A percentile compares a stretch with the other conserved stretches of the same genome.
Evolutionary conservation across 1,284 basidiomycete genomes (phyloP).

Genomic region (Testicularia cyperi): DNA sequence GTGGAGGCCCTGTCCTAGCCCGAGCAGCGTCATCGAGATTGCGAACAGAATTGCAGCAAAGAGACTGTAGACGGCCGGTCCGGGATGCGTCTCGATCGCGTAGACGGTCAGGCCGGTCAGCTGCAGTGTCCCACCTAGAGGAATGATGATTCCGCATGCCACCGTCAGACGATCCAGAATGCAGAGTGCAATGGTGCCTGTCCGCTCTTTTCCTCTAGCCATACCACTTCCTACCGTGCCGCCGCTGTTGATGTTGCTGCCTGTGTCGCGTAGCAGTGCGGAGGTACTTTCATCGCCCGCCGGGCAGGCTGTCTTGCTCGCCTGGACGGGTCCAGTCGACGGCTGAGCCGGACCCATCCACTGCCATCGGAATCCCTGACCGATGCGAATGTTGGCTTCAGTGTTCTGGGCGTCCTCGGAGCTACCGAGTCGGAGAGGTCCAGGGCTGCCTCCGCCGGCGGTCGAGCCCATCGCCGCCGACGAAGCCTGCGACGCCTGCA

Average conservation of each 20-base stretch:
- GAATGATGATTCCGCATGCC: not conserved
- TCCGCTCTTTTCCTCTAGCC: no score
- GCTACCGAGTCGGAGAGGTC: no score
- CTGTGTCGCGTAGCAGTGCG: not conserved
- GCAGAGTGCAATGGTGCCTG: not conserved
- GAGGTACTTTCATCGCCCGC: not conserved
- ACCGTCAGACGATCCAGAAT: not conserved
- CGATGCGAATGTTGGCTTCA: not conserved
- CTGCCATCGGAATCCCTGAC: not conserved
- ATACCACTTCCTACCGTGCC: no score
- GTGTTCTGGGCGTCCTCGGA: not conserved
- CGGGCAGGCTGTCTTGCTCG: not conserved
- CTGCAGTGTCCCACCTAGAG: not conserved
- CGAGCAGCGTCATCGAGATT: not conserved
- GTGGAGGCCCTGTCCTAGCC: not conserved
- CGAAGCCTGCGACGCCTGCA: not conserved
- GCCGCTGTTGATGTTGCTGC: not conserved
- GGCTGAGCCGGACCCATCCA: not conserved
- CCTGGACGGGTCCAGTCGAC: not conserved
- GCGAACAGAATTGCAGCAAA: not conserved
- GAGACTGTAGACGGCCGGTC: not conserved
- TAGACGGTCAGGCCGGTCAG: conserved; percentile 1
- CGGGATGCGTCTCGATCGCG: not conserved
- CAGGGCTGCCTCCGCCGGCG: no score
- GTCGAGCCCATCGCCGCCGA: not conserved